Conservation (phyloP, 148 eudicot species). For the Chenopodium album region DNA sequence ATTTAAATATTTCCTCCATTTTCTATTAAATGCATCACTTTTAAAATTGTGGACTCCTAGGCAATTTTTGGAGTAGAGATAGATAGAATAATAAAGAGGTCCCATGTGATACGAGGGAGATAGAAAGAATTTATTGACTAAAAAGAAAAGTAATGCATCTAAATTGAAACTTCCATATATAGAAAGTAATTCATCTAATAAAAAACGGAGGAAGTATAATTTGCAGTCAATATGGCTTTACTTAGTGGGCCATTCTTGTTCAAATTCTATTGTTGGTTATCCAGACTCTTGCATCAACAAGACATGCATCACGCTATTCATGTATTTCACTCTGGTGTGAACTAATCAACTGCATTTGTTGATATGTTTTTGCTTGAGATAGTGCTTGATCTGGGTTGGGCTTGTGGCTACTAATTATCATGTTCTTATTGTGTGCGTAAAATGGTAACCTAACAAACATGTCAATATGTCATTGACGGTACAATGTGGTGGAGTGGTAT, state of each 20-base stretch:
- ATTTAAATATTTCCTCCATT: no score
- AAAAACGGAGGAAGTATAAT: no score
- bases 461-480: background rate
- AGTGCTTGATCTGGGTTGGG: background rate
- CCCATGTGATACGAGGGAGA: no score
- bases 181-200: no score
- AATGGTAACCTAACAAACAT: background rate
- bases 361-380: background rate
- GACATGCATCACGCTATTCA: background rate
- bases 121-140: no score
- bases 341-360: background rate
- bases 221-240: background rate
- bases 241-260: background rate
- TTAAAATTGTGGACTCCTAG: no score
- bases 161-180: no score
- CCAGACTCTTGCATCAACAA: background rate
- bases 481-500: background rate
- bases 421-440: background rate
- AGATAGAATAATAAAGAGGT: no score
- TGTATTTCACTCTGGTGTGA: background rate
- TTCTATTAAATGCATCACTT: no score
- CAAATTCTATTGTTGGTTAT: background rate
- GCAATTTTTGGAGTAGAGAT: no score
- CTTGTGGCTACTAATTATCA: background rate
- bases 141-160: no score